Base-by-base conservation (phyloP, 306 rosid genomes). In the Quercus agrifolia region DNA sequence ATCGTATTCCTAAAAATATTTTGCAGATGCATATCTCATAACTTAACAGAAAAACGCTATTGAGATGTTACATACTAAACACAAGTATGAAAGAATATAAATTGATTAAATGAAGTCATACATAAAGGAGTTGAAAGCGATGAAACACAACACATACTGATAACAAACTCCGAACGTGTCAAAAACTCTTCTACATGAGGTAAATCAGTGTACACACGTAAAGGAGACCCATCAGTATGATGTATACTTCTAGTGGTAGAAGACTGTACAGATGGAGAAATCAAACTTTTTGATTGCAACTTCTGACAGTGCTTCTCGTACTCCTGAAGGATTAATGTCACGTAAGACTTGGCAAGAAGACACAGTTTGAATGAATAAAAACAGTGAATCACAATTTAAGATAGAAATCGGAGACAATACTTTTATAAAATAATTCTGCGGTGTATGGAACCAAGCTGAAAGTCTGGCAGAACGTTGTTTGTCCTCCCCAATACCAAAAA, bases 401-500 rank as follows among this genome's bases (percentile, higher is more conserved):
- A 63, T 51, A 82, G 74, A 4, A 79, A 77, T 51, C 15, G 80
- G 73, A 71, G 78, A 76, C 74, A 73, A 71, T 94, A 94, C 99
- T 27, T 86, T 87, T 41, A 91, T 74, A 79, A 94, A 94, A 83
- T 90, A 94, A 74, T 90, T 91, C 81, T 91, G 86, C 25, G 97
- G 99, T 0, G 94, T 92, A 69, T 87, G 90, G 84, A 91, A 94
- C 97, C 97, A 94, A 79, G 99, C 94, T 61, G 95, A 91, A 64
- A 94, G 95, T 88, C 95, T 88, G 78, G 95, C 94, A 73, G 99
- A 94, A 41, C 94, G 94, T 80, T 94, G 97, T 77, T 89, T 94
- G 79, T 90, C 95, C 85, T 94, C 99, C 80, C 92, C 95, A 77
- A 94, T 90, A 81, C 93, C 95, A 85, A 83, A 89, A 69, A 94